Evolutionary conservation across 2,329 filamentous ascomycete genomes (phyloP), one percentile per base, ranked within the genome.

Genomic region (Paraphoma sp.): DNA sequence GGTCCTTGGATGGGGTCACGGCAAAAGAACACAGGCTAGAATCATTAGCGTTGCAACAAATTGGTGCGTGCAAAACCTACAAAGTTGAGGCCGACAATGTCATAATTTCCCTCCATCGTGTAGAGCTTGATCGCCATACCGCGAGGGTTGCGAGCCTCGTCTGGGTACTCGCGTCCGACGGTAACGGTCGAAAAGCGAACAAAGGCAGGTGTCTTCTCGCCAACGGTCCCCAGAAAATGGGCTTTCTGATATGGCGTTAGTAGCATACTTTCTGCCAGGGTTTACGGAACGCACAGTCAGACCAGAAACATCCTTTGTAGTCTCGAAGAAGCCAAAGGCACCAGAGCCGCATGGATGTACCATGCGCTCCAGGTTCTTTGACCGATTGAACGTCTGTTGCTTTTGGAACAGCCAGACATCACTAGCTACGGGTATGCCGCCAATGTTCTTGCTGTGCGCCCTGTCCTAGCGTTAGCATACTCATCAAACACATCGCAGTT

Each of bases 321-420:
- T 71, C 59, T 82, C 79, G 52, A 82, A 82, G 56, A 78, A 79
- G 5, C 80, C 80, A 59, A 79, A 83, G 18, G 77, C 82, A 45
- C 79, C 82, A 53, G 71, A 75, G 18, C 76, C 76, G 53, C 76
- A 74, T 44, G 80, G 72, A 67, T 81, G 67, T 30, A 79, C 76
- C 74, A 78, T 81, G 29, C 69, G 67, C 56, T 71, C 81, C 3
- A 84, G 76, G 41, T 77, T 79, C 71, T 84, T 84, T n/a, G 80
- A 82, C n/a, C 83, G 76, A 58, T 85, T 85, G 76, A 85, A 85
- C 16, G 78, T 77, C 69, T 84, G 82, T 69, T 84, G 82, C 70
- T 84, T 84, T 45, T 85, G 82, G 56, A 85, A 77, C 28, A 85
- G 72, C 60, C 83, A 83, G 0, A 80, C 75, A 69, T 84, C 82